phyloP scores from a whole-genome alignment of 208 protist genomes.

The Trypanosoma boissoni region DNA sequence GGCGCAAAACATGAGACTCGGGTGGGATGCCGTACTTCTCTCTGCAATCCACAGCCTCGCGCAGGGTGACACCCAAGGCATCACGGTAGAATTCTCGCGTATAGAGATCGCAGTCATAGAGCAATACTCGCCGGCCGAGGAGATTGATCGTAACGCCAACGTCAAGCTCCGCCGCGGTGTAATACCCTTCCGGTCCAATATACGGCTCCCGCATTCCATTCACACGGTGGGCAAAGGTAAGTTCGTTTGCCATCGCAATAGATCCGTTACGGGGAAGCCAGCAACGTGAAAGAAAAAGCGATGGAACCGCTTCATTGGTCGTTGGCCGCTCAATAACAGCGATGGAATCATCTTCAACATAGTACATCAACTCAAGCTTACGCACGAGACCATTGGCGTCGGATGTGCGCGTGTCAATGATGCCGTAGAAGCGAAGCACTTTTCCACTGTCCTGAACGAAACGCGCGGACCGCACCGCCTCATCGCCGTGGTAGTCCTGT shows the following conservation, averaged over 20 bases:
- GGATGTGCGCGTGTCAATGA: constrained; percentile 71
- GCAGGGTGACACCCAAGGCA: constrained; percentile 50
- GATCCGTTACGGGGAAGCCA: constrained; percentile 81
- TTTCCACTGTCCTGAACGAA: constrained; percentile 94
- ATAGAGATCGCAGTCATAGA: constrained; percentile 94
- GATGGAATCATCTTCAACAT: constrained; percentile 94
- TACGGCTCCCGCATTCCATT: constrained; percentile 79
- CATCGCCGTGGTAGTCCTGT: constrained; percentile 57
- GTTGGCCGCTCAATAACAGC: constrained; percentile 91
- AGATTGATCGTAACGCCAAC: constrained; percentile 84
- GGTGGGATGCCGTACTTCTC: constrained; percentile 19
- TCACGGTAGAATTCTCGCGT: constrained; percentile 88
- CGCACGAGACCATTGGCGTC: constrained; percentile 68
- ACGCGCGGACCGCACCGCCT: constrained; percentile 61
- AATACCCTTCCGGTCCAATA: constrained; percentile 68
- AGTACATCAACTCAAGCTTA: constrained; percentile 92
- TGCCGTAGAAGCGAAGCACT: constrained; percentile 94
- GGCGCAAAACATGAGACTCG: constrained; percentile 5
- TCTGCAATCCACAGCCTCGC: constrained; percentile 37
- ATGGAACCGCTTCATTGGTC: constrained; percentile 87
- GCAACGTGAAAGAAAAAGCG: constrained; percentile 81
- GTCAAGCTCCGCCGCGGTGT: constrained; percentile 78
- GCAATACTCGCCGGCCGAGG: constrained; percentile 69
- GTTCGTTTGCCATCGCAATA: constrained; percentile 64
- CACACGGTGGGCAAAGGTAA: constrained; percentile 81